Evolutionary conservation across 768 basidiomycete species (phyloP), one percentile per base, ranked within the genome.

Genomic region (Psilocybe sp.): DNA sequence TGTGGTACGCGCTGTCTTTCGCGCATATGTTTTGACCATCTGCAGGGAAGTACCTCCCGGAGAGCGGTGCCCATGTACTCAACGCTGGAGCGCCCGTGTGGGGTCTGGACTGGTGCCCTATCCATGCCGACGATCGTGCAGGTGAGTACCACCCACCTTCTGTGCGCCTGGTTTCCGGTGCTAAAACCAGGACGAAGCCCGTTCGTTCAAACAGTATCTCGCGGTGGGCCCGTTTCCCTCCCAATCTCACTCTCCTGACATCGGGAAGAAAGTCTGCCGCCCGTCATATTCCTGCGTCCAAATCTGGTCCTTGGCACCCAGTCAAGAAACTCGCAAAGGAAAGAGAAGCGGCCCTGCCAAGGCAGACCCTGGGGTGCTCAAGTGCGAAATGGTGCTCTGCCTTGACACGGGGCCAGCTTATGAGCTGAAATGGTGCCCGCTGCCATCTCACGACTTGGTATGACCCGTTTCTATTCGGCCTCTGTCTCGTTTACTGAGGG

Each of bases 31-130:
- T 49, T 32, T 38, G 43, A 33, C 6, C 54, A 33, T 47, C 33
- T 48, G 12, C 52, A 94, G 92, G 81, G 35, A 70, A 81, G 9
- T 80, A 78, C 54, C 67, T 85, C 10, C 71, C 80, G 2, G 78
- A 76, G 35, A 84, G 80, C 55, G 72, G 75, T 23, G 76, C 87
- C 0, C 78, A 87, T 52, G 71, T 96, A 1, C 87, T 98, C 66
- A 90, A 87, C 53, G 87, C 89, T 0, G 97, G 97, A 5, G 89
- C 86, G 2, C 88, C 92, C 0, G 87, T 91, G n/a, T 92, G 89
- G 85, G 91, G 84, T 2, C 61, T 96, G 33, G 92, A 95, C 56
- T 98, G 95, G 95, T 94, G 93, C 64, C 96, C 97, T 3, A 81
- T 85, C 18, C 77, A 87, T 52, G 66, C 73, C 16, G 69, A 76